These are phyloP conservation scores for Somion occarium DNA, from an alignment of 1,284 basidiomycete species.

Conservation along the genomic window DNA sequence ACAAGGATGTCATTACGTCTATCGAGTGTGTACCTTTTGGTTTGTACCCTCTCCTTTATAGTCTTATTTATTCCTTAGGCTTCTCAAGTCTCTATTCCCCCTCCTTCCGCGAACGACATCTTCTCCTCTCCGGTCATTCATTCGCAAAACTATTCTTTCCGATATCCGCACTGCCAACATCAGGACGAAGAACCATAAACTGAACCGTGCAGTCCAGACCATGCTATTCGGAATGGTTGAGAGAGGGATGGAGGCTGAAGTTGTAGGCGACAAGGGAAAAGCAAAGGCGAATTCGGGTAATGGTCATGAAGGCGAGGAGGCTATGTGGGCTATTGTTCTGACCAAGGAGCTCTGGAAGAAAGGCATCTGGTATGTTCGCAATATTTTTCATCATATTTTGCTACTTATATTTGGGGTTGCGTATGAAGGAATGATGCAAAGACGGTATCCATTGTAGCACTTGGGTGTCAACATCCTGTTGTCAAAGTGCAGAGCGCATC, in stretches of 20 bases:
- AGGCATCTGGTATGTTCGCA: conserved; percentile 71
- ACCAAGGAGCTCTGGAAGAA: conserved; percentile 96
- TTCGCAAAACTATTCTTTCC: conserved; percentile 94
- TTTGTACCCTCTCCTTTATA: conserved; percentile 5
- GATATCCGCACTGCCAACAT: conserved; percentile 93
- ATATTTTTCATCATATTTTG: background rate
- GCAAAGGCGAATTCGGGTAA: conserved; percentile 40
- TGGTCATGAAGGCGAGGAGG: conserved; percentile 69
- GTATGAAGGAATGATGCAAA: conserved; percentile 79
- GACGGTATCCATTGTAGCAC: conserved; percentile 88
- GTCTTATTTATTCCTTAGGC: conserved; percentile 38
- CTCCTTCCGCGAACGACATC: conserved; percentile 90
- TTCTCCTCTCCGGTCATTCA: conserved; percentile 75
- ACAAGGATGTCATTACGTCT: conserved; percentile 89
- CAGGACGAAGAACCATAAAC: conserved; percentile 89
- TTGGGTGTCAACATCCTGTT: conserved; percentile 93
- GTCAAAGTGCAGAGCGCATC: conserved; percentile 95
- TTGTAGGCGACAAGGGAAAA: conserved; percentile 80
- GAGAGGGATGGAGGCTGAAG: conserved; percentile 78
- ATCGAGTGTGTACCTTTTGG: conserved; percentile 65
- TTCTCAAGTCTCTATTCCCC: conserved; percentile 90
- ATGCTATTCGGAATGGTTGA: conserved; percentile 97
- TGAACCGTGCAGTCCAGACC: conserved; percentile 95
- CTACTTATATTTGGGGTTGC: background rate
- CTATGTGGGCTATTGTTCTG: conserved; percentile 96